These are phyloP conservation scores for Candolleomyces aberdarensis DNA, from an alignment of 768 basidiomycete genomes.

Conservation along the genomic window DNA sequence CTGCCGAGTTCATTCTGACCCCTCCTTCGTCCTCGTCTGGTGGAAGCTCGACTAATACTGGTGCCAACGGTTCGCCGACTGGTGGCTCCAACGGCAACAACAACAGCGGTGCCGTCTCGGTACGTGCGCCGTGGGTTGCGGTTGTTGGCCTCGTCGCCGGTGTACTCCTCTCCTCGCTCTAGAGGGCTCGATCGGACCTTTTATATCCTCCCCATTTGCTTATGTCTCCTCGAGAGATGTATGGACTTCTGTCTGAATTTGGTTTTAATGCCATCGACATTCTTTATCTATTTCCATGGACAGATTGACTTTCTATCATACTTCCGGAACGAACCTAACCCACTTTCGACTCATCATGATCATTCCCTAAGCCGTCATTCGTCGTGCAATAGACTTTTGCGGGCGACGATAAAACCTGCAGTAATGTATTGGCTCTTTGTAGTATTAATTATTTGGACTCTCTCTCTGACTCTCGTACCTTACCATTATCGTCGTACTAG, in stretches of 20 bases:
- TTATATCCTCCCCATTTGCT: background rate
- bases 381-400: background rate
- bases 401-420: background rate
- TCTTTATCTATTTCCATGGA: background rate
- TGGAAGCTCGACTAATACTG: background rate
- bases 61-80: background rate
- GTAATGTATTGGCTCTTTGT: background rate
- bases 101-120: background rate
- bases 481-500: no score
- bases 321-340: background rate
- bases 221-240: no score
- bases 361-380: background rate
- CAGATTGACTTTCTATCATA: background rate
- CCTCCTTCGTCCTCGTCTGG: slow-evolving; percentile 8
- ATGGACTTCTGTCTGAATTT: background rate
- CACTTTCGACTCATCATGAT: background rate
- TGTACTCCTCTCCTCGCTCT: background rate
- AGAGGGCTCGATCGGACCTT: background rate
- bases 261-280: background rate
- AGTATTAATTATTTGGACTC: background rate
- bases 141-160: background rate
- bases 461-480: background rate
- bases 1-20: slow-evolving; percentile 19
- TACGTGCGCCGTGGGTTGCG: background rate
- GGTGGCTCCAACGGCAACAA: background rate